Conservation (phyloP, 805 yeast species). For the Candida boleticola region DNA sequence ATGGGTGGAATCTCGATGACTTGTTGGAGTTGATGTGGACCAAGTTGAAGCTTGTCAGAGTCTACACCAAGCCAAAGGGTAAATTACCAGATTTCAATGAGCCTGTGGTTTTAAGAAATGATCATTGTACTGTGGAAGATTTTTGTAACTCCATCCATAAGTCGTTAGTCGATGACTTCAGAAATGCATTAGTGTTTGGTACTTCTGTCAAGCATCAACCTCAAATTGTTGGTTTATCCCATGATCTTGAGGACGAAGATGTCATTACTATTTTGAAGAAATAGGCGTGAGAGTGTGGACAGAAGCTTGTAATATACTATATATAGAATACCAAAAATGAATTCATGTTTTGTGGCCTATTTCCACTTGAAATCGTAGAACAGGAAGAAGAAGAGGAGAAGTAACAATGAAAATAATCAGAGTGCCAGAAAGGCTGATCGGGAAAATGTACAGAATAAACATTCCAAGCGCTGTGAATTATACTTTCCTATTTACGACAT, state of each 20-base stretch:
- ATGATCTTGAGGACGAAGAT: slow-evolving; percentile 89
- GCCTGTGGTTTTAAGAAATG: slow-evolving; percentile 87
- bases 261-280: slow-evolving; percentile 93
- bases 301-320: not conserved
- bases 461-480: too few relatives aligned
- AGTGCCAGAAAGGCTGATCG: too few relatives aligned
- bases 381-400: too few relatives aligned
- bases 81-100: slow-evolving; percentile 88
- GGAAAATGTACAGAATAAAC: too few relatives aligned
- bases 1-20: slow-evolving; percentile 97
- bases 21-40: slow-evolving; percentile 95
- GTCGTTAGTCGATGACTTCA: slow-evolving; percentile 88
- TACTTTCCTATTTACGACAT: too few relatives aligned
- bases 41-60: slow-evolving; percentile 84
- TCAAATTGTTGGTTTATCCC: slow-evolving; percentile 87
- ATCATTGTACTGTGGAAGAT: slow-evolving; percentile 84
- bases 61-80: slow-evolving; percentile 97
- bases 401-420: too few relatives aligned
- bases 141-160: slow-evolving; percentile 97
- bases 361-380: too few relatives aligned
- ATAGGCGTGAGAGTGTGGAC: slow-evolving; percentile 13
- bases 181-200: slow-evolving; percentile 91
- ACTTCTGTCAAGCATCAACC: slow-evolving; percentile 97
- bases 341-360: too few relatives aligned
- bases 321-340: not conserved